phyloP scores from a whole-genome alignment of 805 yeast species.

The Komagataella kurtzmanii region DNA sequence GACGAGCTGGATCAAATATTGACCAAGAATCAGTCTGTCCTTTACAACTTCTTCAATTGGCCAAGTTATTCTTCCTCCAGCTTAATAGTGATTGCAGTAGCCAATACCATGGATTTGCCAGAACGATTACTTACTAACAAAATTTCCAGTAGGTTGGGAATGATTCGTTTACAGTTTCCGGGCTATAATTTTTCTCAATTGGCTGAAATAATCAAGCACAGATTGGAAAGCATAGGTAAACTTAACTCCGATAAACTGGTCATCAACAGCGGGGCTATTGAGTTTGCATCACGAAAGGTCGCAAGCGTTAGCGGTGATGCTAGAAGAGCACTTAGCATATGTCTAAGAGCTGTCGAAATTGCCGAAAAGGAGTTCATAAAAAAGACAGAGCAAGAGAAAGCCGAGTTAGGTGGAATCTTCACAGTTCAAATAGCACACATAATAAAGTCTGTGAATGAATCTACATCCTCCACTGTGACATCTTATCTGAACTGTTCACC shows the following conservation, averaged over 20 bases:
- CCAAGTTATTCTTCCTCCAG: conserved; percentile 74
- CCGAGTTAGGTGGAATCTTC: conserved; percentile 24
- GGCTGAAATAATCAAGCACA: conserved; percentile 55
- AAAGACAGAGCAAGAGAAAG: conserved; percentile 14
- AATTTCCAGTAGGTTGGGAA: conserved; percentile 82
- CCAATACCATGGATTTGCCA: conserved; percentile 95
- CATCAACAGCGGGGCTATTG: conserved; percentile 62
- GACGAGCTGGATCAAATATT: conserved; percentile 94
- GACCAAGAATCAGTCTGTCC: conserved; percentile 66
- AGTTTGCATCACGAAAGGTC: conserved; percentile 85
- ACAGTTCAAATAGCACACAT: conserved; percentile 63
- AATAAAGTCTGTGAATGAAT: conserved; percentile 66
- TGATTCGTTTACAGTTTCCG: conserved; percentile 73
- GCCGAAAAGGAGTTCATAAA: conserved; percentile 53
- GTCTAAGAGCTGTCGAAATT: conserved; percentile 80
- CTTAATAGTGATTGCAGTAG: conserved; percentile 81
- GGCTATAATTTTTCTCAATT: conserved; percentile 80
- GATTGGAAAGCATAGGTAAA: conserved; percentile 40
- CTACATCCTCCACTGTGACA: conserved; percentile 62
- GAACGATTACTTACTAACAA: conserved; percentile 80
- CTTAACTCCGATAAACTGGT: conserved; percentile 25
- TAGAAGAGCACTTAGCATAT: conserved; percentile 76
- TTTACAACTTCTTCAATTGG: conserved; percentile 97
- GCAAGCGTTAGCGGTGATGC: conserved; percentile 98
- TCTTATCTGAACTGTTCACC: conserved; percentile 46